Conservation (phyloP, 2,329 filamentous ascomycete genomes). For the Ascochyta clinopodiicola region DNA sequence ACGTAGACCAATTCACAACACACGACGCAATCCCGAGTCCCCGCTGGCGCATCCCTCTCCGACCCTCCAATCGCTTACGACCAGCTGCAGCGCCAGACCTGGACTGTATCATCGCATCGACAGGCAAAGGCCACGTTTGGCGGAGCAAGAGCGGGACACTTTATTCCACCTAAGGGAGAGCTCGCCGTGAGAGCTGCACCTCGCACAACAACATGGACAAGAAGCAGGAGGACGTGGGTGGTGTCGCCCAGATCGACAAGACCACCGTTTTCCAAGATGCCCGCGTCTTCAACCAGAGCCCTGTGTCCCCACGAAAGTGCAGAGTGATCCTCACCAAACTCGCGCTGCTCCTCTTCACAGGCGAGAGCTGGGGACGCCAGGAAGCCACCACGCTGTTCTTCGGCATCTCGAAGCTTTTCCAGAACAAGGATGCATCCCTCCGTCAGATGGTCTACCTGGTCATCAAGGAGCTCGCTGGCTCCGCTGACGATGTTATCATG, state of each 20-base stretch:
- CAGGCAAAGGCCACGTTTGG: constrained; percentile 47
- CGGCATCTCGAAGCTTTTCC: constrained; percentile 96
- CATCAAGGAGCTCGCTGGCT: constrained; percentile 95
- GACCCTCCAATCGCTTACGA: constrained; percentile 4
- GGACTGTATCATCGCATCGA: constrained; percentile 9
- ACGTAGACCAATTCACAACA: constrained; percentile 43
- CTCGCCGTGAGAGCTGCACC: constrained; percentile 32
- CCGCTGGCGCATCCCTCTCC: constrained; percentile 15
- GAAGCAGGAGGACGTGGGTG: constrained; percentile 98
- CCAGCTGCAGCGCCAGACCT: constrained; percentile 14
- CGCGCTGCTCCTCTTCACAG: constrained; percentile 92
- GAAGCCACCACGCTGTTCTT: constrained; percentile 99
- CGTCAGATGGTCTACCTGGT: constrained; percentile 99
- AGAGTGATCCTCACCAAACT: constrained; percentile 94
- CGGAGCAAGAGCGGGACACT: constrained; percentile 39
- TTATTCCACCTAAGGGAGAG: constrained; percentile 29
- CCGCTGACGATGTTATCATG: constrained; percentile 99
- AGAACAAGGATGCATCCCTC: constrained; percentile 97
- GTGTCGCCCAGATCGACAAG: constrained; percentile 95
- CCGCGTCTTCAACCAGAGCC: constrained; percentile 96
- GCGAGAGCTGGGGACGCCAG: constrained; percentile 94
- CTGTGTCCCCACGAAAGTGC: constrained; percentile 96
- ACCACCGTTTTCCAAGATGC: constrained; percentile 99
- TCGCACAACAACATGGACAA: constrained; percentile 65
- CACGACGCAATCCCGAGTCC: constrained; percentile 19